phyloP scores from a whole-genome alignment of 2,329 filamentous ascomycete genomes.

The Dactylella cylindrospora region DNA sequence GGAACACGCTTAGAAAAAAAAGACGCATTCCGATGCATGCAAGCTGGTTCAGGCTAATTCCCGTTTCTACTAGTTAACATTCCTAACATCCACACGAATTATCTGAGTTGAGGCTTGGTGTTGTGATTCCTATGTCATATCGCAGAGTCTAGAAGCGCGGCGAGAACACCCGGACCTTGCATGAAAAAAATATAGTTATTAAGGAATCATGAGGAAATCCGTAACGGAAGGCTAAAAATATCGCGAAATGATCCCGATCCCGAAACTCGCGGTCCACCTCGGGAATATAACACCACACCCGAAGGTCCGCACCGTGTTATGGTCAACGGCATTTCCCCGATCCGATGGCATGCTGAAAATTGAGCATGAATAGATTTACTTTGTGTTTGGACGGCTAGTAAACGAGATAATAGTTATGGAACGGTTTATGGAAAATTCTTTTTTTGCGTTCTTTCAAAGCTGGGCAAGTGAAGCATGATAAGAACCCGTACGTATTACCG shows the following conservation, averaged over 20 bases:
- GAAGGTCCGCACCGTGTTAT: too few relatives aligned
- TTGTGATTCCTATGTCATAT: too few relatives aligned
- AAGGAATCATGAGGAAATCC: not conserved
- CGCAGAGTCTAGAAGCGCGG: too few relatives aligned
- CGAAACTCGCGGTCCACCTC: constrained; percentile 32
- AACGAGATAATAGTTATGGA: too few relatives aligned
- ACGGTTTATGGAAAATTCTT: too few relatives aligned
- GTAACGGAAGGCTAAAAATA: not conserved
- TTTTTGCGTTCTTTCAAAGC: too few relatives aligned
- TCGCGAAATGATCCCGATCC: constrained; percentile 13
- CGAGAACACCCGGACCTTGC: constrained; percentile 33
- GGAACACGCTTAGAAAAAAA: constrained; percentile 9
- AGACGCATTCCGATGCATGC: constrained; percentile 37
- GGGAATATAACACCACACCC: constrained; percentile 26
- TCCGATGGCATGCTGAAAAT: too few relatives aligned
- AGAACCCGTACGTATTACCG: too few relatives aligned
- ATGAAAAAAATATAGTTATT: constrained; percentile 11
- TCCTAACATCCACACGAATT: constrained; percentile 2
- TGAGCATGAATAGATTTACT: too few relatives aligned
- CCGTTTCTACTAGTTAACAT: constrained; percentile 6
- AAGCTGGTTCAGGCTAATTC: constrained; percentile 24
- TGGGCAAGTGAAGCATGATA: too few relatives aligned
- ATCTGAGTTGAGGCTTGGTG: too few relatives aligned
- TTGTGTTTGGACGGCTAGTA: too few relatives aligned
- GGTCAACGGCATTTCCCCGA: constrained; percentile 39